Evolutionary conservation across 495 filamentous ascomycete genomes (phyloP).

Genomic region (Talaromyces borbonicus): DNA sequence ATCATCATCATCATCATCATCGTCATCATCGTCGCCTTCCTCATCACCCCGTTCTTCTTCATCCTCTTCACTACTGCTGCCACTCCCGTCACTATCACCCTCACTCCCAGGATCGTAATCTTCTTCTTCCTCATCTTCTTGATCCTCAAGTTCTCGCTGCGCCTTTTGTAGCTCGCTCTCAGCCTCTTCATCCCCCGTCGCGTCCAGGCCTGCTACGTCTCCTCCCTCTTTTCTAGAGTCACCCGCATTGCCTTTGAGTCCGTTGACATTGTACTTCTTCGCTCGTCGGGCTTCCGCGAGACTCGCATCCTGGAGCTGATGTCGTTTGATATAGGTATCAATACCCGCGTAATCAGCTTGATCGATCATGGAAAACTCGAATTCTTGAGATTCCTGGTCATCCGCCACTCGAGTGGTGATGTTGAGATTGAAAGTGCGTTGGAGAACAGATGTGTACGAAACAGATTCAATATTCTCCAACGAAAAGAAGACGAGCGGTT

Average conservation of each 20-base stretch:
- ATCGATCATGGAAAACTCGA: slow-evolving; percentile 81
- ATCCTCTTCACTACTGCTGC: slow-evolving; percentile 42
- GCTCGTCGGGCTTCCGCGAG: slow-evolving; percentile 83
- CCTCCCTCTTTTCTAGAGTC: slow-evolving; percentile 22
- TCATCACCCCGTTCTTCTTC: slow-evolving; percentile 40
- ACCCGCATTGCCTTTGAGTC: slow-evolving; percentile 42
- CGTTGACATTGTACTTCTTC: slow-evolving; percentile 66
- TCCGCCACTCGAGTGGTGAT: slow-evolving; percentile 45
- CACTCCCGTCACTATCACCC: slow-evolving; percentile 61
- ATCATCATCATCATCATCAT: slow-evolving; percentile 39
- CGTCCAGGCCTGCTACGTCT: slow-evolving; percentile 11
- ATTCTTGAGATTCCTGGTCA: slow-evolving; percentile 49
- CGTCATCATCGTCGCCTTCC: slow-evolving; percentile 31
- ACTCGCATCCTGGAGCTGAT: slow-evolving; percentile 80
- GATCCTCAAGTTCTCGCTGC: slow-evolving; percentile 51
- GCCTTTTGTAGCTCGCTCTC: slow-evolving; percentile 57
- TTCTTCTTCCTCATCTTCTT: slow-evolving; percentile 78
- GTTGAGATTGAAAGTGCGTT: slow-evolving; percentile 88
- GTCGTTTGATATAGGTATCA: slow-evolving; percentile 70
- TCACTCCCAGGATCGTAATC: slow-evolving; percentile 80
- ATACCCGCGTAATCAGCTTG: slow-evolving; percentile 78
- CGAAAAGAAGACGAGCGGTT: slow-evolving; percentile 79
- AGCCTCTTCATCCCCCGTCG: slow-evolving; percentile 31
- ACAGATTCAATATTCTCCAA: slow-evolving; percentile 69
- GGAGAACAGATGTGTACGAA: slow-evolving; percentile 81